Conservation (phyloP, 352 stramenopile species). For the Phytophthora syringae region DNA sequence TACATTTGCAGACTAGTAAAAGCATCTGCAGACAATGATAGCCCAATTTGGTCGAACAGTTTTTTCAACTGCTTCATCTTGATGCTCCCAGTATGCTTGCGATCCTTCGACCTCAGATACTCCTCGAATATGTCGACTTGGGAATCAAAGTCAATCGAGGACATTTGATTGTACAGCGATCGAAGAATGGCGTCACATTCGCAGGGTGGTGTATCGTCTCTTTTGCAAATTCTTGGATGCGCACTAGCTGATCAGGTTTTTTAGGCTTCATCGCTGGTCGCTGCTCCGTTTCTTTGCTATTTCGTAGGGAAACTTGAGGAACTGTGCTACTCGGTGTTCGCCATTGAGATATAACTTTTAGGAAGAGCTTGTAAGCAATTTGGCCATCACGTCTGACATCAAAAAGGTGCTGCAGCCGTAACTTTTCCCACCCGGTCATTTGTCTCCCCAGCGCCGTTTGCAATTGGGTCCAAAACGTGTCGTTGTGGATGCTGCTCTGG, state of each 20-base stretch:
- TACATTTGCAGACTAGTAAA: conserved; percentile 44
- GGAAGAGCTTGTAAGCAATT: conserved; percentile 77
- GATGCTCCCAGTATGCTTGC: conserved; percentile 36
- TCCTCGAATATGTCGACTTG: conserved; percentile 74
- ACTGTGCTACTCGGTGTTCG: conserved; percentile 6
- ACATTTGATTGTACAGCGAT: conserved; percentile 71
- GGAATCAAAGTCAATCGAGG: conserved; percentile 68
- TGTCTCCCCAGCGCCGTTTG: conserved; percentile 36
- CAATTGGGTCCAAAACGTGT: conserved; percentile 42
- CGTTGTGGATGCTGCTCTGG: conserved; percentile 35
- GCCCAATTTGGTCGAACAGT: conserved; percentile 60
- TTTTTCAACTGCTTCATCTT: conserved; percentile 43
- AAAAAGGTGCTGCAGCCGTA: conserved; percentile 69
- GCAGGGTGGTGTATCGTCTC: conserved; percentile 13
- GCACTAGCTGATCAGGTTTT: conserved; percentile 6
- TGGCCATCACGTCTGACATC: conserved; percentile 62
- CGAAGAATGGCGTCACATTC: conserved; percentile 43
- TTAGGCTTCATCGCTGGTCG: neutral
- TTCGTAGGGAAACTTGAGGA: neutral
- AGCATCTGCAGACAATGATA: conserved; percentile 54
- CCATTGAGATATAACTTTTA: conserved; percentile 79
- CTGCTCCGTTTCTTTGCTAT: conserved; percentile 11
- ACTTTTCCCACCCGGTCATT: conserved; percentile 40
- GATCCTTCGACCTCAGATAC: conserved; percentile 50
- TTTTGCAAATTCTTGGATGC: conserved; percentile 1